These are phyloP conservation scores for Penicillium crustosum DNA, from an alignment of 2,329 filamentous ascomycete species.

Conservation along the genomic window DNA sequence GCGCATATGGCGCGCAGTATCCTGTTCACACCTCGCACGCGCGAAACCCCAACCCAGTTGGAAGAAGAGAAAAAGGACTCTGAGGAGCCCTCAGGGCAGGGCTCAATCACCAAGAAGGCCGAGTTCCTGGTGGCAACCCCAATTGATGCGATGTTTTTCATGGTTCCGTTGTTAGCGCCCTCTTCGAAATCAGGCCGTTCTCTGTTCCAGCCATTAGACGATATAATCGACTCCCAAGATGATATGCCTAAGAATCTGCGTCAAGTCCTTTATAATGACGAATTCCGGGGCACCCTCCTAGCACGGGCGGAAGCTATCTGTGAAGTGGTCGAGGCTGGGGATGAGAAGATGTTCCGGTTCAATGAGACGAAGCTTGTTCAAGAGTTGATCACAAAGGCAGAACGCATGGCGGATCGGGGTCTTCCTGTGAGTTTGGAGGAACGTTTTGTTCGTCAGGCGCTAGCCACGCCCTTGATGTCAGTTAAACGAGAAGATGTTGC, in stretches of 20 bases:
- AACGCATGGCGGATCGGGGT: constrained; percentile 61
- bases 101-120: constrained; percentile 64
- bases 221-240: constrained; percentile 49
- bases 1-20: constrained; percentile 55
- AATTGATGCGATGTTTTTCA: constrained; percentile 79
- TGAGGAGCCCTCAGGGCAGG: constrained; percentile 27
- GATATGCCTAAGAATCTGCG: constrained; percentile 44
- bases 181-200: constrained; percentile 43
- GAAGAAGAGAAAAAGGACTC: constrained; percentile 18
- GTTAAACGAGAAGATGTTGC: constrained; percentile 59
- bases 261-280: constrained; percentile 41
- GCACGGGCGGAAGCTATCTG: constrained; percentile 69
- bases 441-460: constrained; percentile 70
- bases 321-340: constrained; percentile 78
- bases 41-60: constrained; percentile 6
- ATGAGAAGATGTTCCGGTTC: constrained; percentile 81
- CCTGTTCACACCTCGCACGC: constrained; percentile 46
- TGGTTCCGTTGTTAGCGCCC: constrained; percentile 68
- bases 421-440: constrained; percentile 83
- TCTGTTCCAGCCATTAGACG: constrained; percentile 51
- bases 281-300: constrained; percentile 54
- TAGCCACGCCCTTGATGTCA: constrained; percentile 74
- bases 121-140: constrained; percentile 81
- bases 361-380: constrained; percentile 68
- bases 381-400: constrained; percentile 70